These are phyloP conservation scores for Ophiostoma novo-ulmi DNA, from an alignment of 2,329 filamentous ascomycete genomes.

Conservation along the genomic window DNA sequence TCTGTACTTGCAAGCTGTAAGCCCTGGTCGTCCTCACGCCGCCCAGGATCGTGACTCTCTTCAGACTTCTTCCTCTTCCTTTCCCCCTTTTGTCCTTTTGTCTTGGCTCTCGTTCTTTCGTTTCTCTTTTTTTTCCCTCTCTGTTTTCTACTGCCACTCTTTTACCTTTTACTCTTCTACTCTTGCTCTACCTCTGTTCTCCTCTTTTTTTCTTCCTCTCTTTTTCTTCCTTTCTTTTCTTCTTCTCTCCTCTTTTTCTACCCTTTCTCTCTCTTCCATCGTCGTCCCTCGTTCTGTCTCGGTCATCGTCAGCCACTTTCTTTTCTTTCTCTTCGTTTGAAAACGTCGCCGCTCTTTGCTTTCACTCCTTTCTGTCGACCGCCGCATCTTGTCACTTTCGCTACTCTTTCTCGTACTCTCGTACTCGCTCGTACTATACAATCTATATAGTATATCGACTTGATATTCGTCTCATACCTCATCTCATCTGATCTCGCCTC, in stretches of 20 bases:
- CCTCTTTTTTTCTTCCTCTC: neutral
- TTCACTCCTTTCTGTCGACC: slow-evolving; percentile 1
- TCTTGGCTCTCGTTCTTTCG: slow-evolving; percentile 8
- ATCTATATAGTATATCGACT: neutral
- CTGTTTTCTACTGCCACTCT: neutral
- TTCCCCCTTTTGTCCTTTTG: slow-evolving; percentile 13
- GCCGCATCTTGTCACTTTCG: neutral
- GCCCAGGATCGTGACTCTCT: slow-evolving; percentile 6
- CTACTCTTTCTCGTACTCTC: neutral
- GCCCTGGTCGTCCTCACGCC: neutral
- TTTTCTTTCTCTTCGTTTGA: slow-evolving; percentile 17
- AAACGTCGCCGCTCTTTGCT: slow-evolving; percentile 14
- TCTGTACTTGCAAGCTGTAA: neutral
- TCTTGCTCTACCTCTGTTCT: neutral
- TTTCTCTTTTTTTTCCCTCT: slow-evolving; percentile 8
- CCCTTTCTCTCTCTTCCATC: neutral
- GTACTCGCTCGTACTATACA: neutral
- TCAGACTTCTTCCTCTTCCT: slow-evolving; percentile 8
- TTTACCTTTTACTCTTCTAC: slow-evolving; percentile 1
- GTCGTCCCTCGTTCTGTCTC: slow-evolving; percentile 1
- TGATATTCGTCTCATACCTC: neutral
- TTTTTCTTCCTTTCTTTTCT: neutral
- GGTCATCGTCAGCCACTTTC: slow-evolving; percentile 7
- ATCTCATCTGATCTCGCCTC: slow-evolving; percentile 6
- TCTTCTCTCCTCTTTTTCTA: neutral